These are phyloP conservation scores for Starmerella ratchasimensis DNA, from an alignment of 805 yeast species.

Conservation along the genomic window DNA sequence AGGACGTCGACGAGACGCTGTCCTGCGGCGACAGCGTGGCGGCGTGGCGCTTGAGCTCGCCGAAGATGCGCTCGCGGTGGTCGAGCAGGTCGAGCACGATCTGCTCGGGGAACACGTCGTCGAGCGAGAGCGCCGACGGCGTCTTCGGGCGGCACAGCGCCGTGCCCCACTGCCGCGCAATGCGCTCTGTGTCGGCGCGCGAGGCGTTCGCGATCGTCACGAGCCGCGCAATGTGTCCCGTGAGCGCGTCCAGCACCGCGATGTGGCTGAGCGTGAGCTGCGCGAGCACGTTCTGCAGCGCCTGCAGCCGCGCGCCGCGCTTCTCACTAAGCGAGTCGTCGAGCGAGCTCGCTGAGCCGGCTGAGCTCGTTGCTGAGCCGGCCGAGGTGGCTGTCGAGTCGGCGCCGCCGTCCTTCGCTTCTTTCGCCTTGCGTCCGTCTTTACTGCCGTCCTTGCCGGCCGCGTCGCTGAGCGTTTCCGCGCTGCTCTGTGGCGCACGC, in stretches of 20 bases:
- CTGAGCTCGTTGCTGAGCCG: no score
- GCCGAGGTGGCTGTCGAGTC: no score
- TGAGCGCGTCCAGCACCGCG: constrained; percentile 69
- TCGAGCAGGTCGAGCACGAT: constrained; percentile 50
- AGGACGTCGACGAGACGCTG: constrained; percentile 4
- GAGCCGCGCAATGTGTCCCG: constrained; percentile 58
- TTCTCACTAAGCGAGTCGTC: constrained; percentile 26
- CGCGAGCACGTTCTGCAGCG: constrained; percentile 50
- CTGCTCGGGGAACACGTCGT: constrained; percentile 44
- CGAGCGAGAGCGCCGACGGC: constrained; percentile 35
- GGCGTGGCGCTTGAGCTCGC: constrained; percentile 36
- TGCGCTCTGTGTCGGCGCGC: constrained; percentile 24
- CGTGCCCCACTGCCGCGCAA: constrained; percentile 54
- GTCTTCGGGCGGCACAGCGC: constrained; percentile 44
- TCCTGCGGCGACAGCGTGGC: constrained; percentile 11
- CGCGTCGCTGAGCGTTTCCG: no score
- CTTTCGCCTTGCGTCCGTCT: no score
- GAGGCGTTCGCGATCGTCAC: constrained; percentile 35
- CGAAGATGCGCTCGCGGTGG: constrained; percentile 49
- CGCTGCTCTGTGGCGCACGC: no score
- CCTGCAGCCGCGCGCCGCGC: constrained; percentile 35
- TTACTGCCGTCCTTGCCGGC: no score
- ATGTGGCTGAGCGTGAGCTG: constrained; percentile 58
- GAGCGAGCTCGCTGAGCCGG: no score
- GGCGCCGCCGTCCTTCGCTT: no score